Percentiles rank a stretch among this genome's conserved stretches.
Evolutionary conservation across 2,329 filamentous ascomycete genomes (phyloP).

Genomic region (Zalaria obscura): DNA sequence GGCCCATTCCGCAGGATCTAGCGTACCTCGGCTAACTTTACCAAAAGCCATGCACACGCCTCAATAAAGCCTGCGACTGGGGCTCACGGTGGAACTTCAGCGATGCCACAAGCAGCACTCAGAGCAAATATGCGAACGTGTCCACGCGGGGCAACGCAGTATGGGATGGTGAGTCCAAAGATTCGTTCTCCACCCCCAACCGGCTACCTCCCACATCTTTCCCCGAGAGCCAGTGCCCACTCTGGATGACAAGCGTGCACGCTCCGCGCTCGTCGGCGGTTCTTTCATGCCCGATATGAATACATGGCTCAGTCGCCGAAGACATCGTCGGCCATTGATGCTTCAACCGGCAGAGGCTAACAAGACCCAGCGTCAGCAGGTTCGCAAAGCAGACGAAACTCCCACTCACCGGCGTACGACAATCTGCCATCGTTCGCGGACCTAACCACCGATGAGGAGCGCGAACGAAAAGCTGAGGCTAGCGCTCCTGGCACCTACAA

Average conservation of each 20-base stretch:
- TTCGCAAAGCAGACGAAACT: slow-evolving; percentile 8
- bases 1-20: no score
- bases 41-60: slow-evolving; percentile 34
- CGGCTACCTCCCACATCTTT: no score
- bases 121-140: slow-evolving; percentile 25
- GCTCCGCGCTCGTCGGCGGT: no score
- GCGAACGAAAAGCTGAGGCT: slow-evolving; percentile 40
- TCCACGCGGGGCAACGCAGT: slow-evolving; percentile 36
- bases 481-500: slow-evolving; percentile 39
- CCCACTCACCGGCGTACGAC: slow-evolving; percentile 19
- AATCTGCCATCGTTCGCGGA: slow-evolving; percentile 39
- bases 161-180: slow-evolving; percentile 38
- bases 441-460: slow-evolving; percentile 42
- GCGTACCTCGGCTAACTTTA: neutral
- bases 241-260: no score
- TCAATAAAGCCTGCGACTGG: slow-evolving; percentile 45
- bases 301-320: no score
- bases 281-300: no score
- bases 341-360: neutral
- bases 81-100: slow-evolving; percentile 33
- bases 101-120: slow-evolving; percentile 19
- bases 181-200: neutral
- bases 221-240: no score
- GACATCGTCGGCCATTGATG: no score
- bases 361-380: neutral